These are phyloP conservation scores for Corchorus capsularis DNA, from an alignment of 345 rosid species.

Conservation along the genomic window DNA sequence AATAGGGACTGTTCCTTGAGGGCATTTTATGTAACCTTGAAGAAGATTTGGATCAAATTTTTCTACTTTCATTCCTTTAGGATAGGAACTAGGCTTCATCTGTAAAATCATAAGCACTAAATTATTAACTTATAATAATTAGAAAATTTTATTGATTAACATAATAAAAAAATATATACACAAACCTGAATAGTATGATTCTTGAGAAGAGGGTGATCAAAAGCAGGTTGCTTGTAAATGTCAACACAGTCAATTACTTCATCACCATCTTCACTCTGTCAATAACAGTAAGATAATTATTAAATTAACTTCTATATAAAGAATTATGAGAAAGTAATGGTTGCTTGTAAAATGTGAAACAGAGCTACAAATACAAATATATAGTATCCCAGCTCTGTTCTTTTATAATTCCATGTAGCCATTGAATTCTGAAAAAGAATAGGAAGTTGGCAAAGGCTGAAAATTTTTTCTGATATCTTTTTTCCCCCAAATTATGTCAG, in stretches of 20 bases:
- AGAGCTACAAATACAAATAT: neutral
- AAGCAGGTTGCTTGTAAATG: slow-evolving; percentile 55
- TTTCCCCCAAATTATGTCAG: too few relatives aligned
- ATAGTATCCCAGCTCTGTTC: neutral
- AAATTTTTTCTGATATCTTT: neutral
- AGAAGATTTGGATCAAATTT: too few relatives aligned
- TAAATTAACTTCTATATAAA: neutral
- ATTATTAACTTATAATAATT: too few relatives aligned
- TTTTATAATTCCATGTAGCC: neutral
- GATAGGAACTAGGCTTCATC: too few relatives aligned
- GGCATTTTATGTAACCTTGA: too few relatives aligned
- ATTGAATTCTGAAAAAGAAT: neutral
- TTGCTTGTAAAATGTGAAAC: neutral
- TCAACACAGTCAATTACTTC: slow-evolving; percentile 50
- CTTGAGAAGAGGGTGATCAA: slow-evolving; percentile 48
- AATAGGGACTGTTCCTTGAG: too few relatives aligned
- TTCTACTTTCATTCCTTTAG: too few relatives aligned
- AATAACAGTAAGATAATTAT: too few relatives aligned
- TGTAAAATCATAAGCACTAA: too few relatives aligned
- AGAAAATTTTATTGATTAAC: too few relatives aligned
- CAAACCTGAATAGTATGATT: slow-evolving; percentile 50
- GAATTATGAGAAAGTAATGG: neutral
- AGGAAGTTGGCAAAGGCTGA: too few relatives aligned
- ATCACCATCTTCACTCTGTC: slow-evolving; percentile 56
- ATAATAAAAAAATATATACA: too few relatives aligned